Base-by-base conservation (phyloP, 2,329 filamentous ascomycete species). In the Sporothrix schenckii region DNA sequence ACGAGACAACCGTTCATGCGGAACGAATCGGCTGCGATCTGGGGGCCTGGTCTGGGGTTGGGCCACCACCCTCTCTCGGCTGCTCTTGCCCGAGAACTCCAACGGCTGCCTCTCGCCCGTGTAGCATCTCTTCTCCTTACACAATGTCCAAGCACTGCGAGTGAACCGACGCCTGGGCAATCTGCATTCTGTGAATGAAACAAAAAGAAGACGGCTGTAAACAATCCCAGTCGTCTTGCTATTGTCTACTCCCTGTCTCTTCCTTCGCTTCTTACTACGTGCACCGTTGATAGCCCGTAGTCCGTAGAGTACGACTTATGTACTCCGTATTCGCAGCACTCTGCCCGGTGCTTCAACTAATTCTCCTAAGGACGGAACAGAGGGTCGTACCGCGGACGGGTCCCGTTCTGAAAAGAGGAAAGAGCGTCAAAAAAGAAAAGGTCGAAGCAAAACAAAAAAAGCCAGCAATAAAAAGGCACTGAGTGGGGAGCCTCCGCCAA, bases 371-470 rank as follows among this genome's bases (percentile, higher is more conserved):
- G 63, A 47, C 27, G 27, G 50, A 65, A 47, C n/a, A 3, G 27
- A 41, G 56, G 34, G 56, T 52, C 54, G 68, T 52, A 53, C 66
- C 66, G 50, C 66, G 63, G 49, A 66, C 10, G 63, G 63, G 49
- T 52, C 49, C 24, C 27, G 44, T 52, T 52, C 47, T 66, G 44
- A 52, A 16, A 65, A 34, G 44, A 50, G 16, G 16, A 27, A 24
- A n/a, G 4, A 14, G n/a, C 1, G n/a, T 14, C 21, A 30, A 4
- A 65, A 65, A 4, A 16, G 41, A n/a, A 34, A 13, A 24, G 21
- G 13, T 3, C 14, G n/a, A 54, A 54, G 52, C 27, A 11, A 65
- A 65, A 4, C 16, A 24, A 24, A 50, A 49, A 50, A 50, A 24
- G 41, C 34, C 34, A 34, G 34, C 34, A 11, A 44, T 3, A 44